Percentiles rank a stretch among this genome's conserved stretches.
Conservation (phyloP, 208 protist species). For the Acanthamoeba culbertsoni region DNA sequence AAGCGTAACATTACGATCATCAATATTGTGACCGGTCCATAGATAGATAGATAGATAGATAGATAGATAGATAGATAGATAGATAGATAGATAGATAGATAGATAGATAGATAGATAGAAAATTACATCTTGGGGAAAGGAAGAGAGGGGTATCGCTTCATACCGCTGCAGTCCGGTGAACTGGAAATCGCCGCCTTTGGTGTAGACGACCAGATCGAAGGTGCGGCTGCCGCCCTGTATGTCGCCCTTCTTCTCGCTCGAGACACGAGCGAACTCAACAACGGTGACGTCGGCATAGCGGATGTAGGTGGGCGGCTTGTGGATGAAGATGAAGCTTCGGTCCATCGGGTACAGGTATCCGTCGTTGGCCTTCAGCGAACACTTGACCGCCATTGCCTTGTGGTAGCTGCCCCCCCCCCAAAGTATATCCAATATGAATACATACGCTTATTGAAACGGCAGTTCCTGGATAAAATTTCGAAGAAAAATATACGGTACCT, state of each 20-base stretch:
- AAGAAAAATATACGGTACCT: neutral
- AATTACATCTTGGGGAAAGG: neutral
- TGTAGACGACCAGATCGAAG: constrained; percentile 66
- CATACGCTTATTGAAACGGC: no score
- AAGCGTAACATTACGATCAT: no score
- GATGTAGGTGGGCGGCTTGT: constrained; percentile 78
- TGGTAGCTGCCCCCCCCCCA: neutral
- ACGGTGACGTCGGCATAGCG: constrained; percentile 64
- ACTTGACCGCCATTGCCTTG: constrained; percentile 63
- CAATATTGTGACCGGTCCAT: no score
- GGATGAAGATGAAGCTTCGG: constrained; percentile 77
- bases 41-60: no score
- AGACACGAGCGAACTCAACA: constrained; percentile 73
- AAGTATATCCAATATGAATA: neutral
- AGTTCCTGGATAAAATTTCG: no score
- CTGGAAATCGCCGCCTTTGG: constrained; percentile 16
- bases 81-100: no score
- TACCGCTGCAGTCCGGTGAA: constrained; percentile 13
- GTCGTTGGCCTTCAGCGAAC: constrained; percentile 77
- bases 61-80: no score
- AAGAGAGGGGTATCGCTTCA: neutral
- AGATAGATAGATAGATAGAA: no score
- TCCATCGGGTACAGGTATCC: constrained; percentile 77
- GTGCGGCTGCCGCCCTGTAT: constrained; percentile 22
- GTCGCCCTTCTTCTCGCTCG: neutral